Evolutionary conservation across 176 grass and related monocot species (phyloP), one percentile per base, ranked within the genome.

Genomic region (Carex pumila): DNA sequence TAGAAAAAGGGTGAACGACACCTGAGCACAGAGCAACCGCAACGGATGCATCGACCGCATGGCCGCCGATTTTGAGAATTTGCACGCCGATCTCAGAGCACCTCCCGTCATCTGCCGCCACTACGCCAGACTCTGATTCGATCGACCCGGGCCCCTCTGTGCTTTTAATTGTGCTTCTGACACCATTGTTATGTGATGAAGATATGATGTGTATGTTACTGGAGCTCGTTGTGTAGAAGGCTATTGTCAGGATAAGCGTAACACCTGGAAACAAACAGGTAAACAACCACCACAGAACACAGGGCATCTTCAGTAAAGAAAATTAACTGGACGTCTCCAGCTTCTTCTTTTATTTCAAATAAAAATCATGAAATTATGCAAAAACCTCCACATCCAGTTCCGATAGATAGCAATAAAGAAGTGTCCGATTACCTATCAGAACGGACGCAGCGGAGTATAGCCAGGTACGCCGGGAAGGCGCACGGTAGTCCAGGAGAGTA

Each of bases 1-100:
- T 97, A 4, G 95, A 97, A 78, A 97, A 84, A 5, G 95, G 90
- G 81, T 97, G 95, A 59, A 97, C 95, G 0, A 98, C 95, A 0
- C 95, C 95, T 10, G 92, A 88, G 88, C 95, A 98, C 12, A 98
- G 89, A 81, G 90, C 84, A 0, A 90, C 79, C 11, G 91, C 95
- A 15, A 91, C 82, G 10, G 92, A 86, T 22, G 95, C 92, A 66
- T 98, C 95, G 56, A 93, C 95, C 2, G 95, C 95, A 87, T 98
- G 95, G 55, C 95, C 92, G 13, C 95, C 95, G 0, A 86, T 84
- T 0, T 89, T 86, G 68, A 98, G 87, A 81, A 85, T 90, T 30
- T 71, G 87, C 1, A 86, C 89, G 9, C 92, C 95, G 30, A 91
- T 87, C 82, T 90, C 91, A 72, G 95, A 94, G 92, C 95, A 98